Conservation (phyloP, 106 monocot species). For the Iris macrosiphon region DNA sequence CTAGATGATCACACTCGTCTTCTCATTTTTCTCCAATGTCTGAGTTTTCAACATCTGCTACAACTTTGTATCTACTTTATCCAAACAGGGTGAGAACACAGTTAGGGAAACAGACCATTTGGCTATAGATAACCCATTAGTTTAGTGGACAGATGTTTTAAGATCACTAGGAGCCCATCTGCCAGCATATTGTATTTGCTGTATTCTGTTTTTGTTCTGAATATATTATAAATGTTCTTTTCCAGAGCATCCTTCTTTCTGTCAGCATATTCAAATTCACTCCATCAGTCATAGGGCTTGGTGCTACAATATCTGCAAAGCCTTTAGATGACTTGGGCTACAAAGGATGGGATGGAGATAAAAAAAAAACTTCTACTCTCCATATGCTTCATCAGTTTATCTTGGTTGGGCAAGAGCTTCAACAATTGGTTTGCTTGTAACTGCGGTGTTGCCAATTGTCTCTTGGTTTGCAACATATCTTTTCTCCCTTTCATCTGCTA, state of each 20-base stretch:
- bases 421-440: slow-evolving; percentile 59
- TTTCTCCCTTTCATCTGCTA: slow-evolving; percentile 86
- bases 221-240: slow-evolving; percentile 6
- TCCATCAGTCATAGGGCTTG: slow-evolving; percentile 71
- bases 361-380: slow-evolving; percentile 50
- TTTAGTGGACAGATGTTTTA: too few relatives aligned
- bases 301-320: slow-evolving; percentile 86
- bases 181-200: not conserved
- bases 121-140: too few relatives aligned
- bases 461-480: slow-evolving; percentile 97
- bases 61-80: too few relatives aligned
- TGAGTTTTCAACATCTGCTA: too few relatives aligned
- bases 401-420: slow-evolving; percentile 90
- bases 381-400: slow-evolving; percentile 84
- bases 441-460: slow-evolving; percentile 71
- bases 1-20: too few relatives aligned
- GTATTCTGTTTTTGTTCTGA: not conserved
- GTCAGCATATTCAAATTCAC: slow-evolving; percentile 55
- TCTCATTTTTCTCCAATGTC: too few relatives aligned
- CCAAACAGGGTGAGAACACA: too few relatives aligned
- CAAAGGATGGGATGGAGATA: slow-evolving; percentile 78
- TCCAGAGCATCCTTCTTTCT: slow-evolving; percentile 60
- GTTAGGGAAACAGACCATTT: too few relatives aligned
- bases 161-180: too few relatives aligned
- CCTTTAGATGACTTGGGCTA: slow-evolving; percentile 92